Conservation (phyloP, 257 asterid genomes). For the Cordia subcordata region DNA sequence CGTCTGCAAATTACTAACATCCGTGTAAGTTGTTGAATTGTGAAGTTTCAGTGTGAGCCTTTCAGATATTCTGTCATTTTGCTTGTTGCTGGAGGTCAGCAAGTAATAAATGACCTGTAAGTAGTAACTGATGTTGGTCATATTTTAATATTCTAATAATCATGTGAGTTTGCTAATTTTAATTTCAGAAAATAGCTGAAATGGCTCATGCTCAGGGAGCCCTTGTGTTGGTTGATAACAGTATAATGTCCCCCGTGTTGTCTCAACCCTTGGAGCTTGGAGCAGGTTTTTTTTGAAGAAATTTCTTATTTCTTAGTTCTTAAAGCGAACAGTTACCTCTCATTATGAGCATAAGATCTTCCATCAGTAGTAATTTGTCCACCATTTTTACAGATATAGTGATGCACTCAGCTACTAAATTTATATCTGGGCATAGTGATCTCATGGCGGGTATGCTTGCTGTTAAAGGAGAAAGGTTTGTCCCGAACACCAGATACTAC, state of each 20-base stretch:
- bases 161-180: background rate
- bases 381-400: conserved; percentile 65
- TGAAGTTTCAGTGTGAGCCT: background rate
- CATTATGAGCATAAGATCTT: background rate
- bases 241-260: conserved; percentile 91
- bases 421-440: conserved; percentile 87
- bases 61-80: background rate
- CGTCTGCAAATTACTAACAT: conserved; percentile 89
- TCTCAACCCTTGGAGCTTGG: conserved; percentile 87
- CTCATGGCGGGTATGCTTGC: conserved; percentile 84
- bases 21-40: conserved; percentile 40
- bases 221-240: conserved; percentile 86
- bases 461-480: conserved; percentile 71
- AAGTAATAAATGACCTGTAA: too few relatives aligned
- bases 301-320: background rate
- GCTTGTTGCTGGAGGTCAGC: background rate
- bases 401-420: conserved; percentile 90
- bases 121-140: background rate
- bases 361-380: background rate
- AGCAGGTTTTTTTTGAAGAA: conserved; percentile 48
- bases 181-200: conserved; percentile 66
- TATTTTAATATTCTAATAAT: background rate
- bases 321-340: background rate
- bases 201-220: conserved; percentile 85
- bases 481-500: background rate